Conservation (phyloP, 345 rosid species). For the Aquilaria sinensis region DNA sequence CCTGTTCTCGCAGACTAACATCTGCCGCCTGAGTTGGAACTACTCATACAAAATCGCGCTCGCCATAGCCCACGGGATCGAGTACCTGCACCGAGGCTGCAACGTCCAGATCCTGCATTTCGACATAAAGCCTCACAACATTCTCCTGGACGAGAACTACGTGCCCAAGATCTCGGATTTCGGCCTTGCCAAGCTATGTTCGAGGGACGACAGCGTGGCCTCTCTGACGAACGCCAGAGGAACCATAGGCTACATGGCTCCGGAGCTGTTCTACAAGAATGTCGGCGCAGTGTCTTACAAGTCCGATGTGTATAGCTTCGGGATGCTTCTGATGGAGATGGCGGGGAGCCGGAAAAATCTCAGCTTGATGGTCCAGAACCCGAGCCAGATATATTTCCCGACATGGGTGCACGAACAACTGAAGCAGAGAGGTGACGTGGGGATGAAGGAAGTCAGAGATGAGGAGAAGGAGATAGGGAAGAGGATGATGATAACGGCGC, state of each 20-base stretch:
- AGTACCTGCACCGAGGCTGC: neutral
- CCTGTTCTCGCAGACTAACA: slow-evolving; percentile 1
- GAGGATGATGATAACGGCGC: neutral
- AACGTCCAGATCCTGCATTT: neutral
- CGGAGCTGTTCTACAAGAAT: neutral
- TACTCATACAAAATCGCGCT: neutral
- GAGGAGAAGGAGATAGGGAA: neutral
- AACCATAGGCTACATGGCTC: neutral
- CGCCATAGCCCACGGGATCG: neutral
- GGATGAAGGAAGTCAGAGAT: neutral
- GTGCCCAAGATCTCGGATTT: neutral
- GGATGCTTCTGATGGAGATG: slow-evolving; percentile 1
- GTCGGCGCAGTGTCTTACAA: neutral
- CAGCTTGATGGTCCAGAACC: neutral
- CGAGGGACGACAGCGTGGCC: neutral
- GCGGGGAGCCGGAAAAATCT: neutral
- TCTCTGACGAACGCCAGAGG: neutral
- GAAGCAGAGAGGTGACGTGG: neutral
- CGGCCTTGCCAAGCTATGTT: neutral
- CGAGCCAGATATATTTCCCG: neutral
- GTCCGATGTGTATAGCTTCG: neutral
- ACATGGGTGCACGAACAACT: neutral
- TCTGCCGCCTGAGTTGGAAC: neutral
- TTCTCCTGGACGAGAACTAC: neutral
- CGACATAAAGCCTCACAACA: slow-evolving; percentile 4